Evolutionary conservation across 2,329 filamentous ascomycete species (phyloP), one percentile per base, ranked within the genome.

Genomic region (Colletotrichum limetticola): DNA sequence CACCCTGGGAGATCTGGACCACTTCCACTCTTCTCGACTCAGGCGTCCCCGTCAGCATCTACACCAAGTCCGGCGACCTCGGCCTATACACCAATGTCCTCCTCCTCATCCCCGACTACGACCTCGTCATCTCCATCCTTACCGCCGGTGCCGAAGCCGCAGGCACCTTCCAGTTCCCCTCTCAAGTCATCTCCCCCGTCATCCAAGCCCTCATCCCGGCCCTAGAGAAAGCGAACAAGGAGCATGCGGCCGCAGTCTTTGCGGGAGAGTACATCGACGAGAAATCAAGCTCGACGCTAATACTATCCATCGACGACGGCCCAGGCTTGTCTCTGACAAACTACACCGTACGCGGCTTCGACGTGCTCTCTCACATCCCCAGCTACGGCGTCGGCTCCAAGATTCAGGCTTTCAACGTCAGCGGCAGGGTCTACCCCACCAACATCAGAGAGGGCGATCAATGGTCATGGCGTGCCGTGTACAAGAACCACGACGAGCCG

Each of bases 221-320:
- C 1, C 73, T 88, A 5, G 86, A 88, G 30, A 76, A 81, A n/a
- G 84, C 84, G 2, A 81, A 84, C 11, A 83, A 83, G n/a, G 77
- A 79, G 5, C 79, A 86, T 60, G 81, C 82, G 0, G 62, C 63
- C 14, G 57, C 74, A n/a, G 30, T 71, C 5, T 83, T 82, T 68
- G 80, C 77, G 0, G 85, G 86, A 32, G 81, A 78, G 0, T 88
- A 86, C 74, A 59, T 65, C 2, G 82, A 86, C 52, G 74, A 76
- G 2, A 69, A 74, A 0, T 83, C 80, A 28, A 85, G 86, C 78
- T 85, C 85, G 0, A 84, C 79, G 19, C 76, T 87, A 11, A 80
- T 79, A 0, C 79, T 88, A 16, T 74, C 77, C 0, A 69, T 84
- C 2, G 84, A 86, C 52, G 77, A 80, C 16, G 83, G 81, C 0